A percentile compares a stretch with the other conserved stretches of the same genome.
Conservation (phyloP, 805 yeast genomes). For the Vanderwaltozyma yarrowii region DNA sequence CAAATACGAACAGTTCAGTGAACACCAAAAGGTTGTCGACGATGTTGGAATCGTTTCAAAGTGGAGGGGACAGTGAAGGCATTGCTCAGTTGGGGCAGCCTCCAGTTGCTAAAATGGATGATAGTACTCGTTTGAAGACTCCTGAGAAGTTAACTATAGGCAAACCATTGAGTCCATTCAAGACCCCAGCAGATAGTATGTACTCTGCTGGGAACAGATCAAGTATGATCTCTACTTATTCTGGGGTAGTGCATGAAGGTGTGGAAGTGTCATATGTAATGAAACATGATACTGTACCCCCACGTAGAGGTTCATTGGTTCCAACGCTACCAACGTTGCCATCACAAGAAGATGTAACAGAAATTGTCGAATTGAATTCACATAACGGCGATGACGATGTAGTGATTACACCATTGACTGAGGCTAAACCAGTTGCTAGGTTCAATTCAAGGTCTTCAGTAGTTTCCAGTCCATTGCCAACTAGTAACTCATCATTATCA, state of each 20-base stretch:
- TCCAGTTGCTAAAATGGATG: too few relatives aligned
- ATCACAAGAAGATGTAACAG: constrained; percentile 4
- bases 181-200: not conserved
- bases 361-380: too few relatives aligned
- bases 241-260: constrained; percentile 27
- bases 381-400: not conserved
- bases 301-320: not conserved
- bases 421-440: not conserved
- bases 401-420: too few relatives aligned
- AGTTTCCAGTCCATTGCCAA: not conserved
- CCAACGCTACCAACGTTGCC: constrained; percentile 13
- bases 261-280: constrained; percentile 23
- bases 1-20: constrained; percentile 8
- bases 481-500: not conserved
- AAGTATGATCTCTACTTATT: constrained; percentile 24
- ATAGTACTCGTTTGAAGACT: not conserved
- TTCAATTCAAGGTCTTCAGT: constrained; percentile 1
- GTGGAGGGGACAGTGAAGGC: not conserved
- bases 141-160: too few relatives aligned
- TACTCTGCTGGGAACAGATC: constrained; percentile 8
- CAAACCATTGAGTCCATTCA: not conserved
- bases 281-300: not conserved
- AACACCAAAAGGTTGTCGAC: constrained; percentile 23
- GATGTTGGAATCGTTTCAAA: constrained; percentile 22
- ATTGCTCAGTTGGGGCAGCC: not conserved